Percentiles rank a stretch among this genome's conserved stretches.
Conservation (phyloP, 257 asterid genomes). For the Penstemon newberryi region DNA sequence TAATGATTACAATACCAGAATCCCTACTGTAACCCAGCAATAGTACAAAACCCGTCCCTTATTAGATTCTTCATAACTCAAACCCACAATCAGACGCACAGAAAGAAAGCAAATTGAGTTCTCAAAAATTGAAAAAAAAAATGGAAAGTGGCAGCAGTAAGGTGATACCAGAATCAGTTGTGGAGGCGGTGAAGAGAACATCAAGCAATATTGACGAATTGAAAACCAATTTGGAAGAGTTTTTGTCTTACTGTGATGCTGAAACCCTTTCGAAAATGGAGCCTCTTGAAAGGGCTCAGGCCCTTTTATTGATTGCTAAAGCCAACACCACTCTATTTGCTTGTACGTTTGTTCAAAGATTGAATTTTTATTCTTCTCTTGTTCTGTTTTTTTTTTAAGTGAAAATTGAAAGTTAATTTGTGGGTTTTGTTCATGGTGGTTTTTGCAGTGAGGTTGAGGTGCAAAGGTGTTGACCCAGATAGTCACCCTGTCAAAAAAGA, state of each 20-base stretch:
- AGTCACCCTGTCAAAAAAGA: constrained; percentile 80
- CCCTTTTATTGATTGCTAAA: constrained; percentile 67
- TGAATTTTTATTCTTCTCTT: neutral
- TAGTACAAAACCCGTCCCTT: constrained; percentile 2
- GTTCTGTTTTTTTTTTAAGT: neutral
- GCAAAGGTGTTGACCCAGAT: constrained; percentile 86
- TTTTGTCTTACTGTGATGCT: constrained; percentile 54
- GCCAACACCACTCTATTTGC: constrained; percentile 71
- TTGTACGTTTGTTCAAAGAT: constrained; percentile 43
- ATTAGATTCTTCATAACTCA: neutral
- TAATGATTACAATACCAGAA: neutral
- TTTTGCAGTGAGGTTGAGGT: constrained; percentile 85
- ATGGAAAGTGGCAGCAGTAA: constrained; percentile 46
- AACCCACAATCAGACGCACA: constrained; percentile 20
- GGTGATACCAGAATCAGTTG: constrained; percentile 65
- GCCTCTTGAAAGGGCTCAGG: constrained; percentile 80
- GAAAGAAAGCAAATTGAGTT: constrained; percentile 1
- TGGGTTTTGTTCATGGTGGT: constrained; percentile 12
- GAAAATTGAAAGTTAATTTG: neutral
- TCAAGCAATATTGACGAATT: constrained; percentile 67
- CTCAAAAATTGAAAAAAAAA: constrained; percentile 11
- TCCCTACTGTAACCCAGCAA: constrained; percentile 4
- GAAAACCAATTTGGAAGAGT: constrained; percentile 57
- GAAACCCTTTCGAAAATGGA: constrained; percentile 70
- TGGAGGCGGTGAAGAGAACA: constrained; percentile 78